Evolutionary conservation across 257 asterid genomes (phyloP), one percentile per base, ranked within the genome.

Genomic region (Petrea volubilis): DNA sequence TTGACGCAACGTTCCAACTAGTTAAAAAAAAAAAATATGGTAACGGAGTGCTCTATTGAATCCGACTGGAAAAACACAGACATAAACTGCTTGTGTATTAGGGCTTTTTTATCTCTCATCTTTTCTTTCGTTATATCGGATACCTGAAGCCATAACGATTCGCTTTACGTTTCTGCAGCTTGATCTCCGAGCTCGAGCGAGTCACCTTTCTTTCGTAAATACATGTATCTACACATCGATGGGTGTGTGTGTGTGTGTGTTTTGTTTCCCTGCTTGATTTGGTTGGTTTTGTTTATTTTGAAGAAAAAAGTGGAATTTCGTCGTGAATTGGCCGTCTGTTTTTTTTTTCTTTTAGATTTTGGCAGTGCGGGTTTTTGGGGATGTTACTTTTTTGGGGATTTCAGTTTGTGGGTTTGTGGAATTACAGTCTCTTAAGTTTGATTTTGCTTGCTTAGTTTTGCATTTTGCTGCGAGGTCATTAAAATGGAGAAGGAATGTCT

Each of bases 101-200:
- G 75, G 80, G 80, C n/a, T n/a, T 61, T 75, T 69, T 61, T 38
- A 5, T 31, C 27, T 60, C 17, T 65, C 40, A n/a, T 44, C 64
- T 31, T 73, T 41, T 15, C 65, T 3, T 43, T 59, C 69, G 15
- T 38, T 47, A 56, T 14, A 67, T 74, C 73, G 38, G 40, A 44
- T 41, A 18, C 40, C 63, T 57, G 64, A 14, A 34, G n/a, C 55
- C 40, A 25, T 28, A 25, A 38, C 33, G 60, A 28, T 27, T 43
- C 14, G 58, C 13, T 52, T 51, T 40, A 13, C 38, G 27, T 18
- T 17, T 41, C 31, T 4, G n/a, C 60, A 21, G 20, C 33, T 18
- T 5, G 8, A n/a, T 40, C 40, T 38, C 38, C 21, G 62, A 59
- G 59, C 34, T 28, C 31, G 7, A 41, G 66, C 59, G 49, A 51